phyloP scores from a whole-genome alignment of 1,139 yeast species.

The Pneumocystis sp. region DNA sequence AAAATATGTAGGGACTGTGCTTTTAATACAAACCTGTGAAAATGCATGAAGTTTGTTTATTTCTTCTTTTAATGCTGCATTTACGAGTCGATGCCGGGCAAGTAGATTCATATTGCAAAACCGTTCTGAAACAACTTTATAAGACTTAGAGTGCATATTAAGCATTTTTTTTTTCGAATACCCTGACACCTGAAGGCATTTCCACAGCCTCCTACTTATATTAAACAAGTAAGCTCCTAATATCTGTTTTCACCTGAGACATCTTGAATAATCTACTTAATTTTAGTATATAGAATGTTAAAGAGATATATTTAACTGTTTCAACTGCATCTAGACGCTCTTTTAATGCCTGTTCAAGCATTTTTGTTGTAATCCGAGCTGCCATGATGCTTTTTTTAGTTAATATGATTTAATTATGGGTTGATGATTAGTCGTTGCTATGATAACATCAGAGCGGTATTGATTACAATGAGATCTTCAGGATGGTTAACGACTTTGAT shows the following conservation, averaged over 20 bases:
- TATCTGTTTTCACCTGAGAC: background rate
- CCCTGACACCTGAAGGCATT: background rate
- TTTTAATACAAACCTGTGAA: background rate
- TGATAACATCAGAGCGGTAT: too few relatives aligned
- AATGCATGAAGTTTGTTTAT: background rate
- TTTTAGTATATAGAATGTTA: background rate
- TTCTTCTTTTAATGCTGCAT: background rate
- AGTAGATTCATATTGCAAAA: background rate
- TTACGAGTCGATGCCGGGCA: background rate
- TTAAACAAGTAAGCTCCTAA: background rate
- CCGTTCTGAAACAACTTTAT: background rate
- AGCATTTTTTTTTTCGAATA: background rate
- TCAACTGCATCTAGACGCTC: background rate
- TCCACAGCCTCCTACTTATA: background rate
- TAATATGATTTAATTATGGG: background rate
- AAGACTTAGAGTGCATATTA: background rate
- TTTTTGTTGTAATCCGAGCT: background rate
- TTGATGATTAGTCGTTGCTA: background rate
- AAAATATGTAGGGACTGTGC: background rate
- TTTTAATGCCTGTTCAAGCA: background rate
- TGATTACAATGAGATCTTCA: background rate
- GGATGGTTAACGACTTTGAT: background rate
- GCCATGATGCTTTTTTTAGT: background rate
- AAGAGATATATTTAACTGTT: background rate
- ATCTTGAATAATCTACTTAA: conserved; percentile 1